Conservation (phyloP, 176 grass and related monocot species). For the Cenchrus purpureus region DNA sequence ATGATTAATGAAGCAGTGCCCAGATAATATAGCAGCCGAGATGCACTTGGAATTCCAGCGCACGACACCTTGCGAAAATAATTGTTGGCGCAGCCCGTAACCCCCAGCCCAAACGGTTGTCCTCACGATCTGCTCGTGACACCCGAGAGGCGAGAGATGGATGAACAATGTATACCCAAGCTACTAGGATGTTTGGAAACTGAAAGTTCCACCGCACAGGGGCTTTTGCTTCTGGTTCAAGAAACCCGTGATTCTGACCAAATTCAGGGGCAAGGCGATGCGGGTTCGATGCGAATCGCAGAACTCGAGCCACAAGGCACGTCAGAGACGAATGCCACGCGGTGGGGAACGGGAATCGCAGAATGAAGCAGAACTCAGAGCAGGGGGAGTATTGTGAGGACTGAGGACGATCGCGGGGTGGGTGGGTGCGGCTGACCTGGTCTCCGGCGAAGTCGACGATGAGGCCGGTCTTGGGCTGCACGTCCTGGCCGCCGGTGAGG, state of each 20-base stretch:
- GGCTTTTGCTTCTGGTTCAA: conserved; percentile 30
- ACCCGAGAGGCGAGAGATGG: not conserved
- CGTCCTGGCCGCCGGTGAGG: conserved; percentile 64
- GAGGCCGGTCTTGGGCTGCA: conserved; percentile 45
- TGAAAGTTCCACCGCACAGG: not conserved
- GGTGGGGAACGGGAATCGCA: not conserved
- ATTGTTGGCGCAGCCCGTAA: not conserved
- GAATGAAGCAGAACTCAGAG: not conserved
- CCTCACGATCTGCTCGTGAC: not conserved
- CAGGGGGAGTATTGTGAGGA: not conserved
- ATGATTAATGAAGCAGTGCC: conserved; percentile 4
- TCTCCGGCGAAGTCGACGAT: conserved; percentile 80
- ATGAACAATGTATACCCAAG: not conserved
- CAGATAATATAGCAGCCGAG: not conserved
- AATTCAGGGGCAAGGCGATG: not conserved
- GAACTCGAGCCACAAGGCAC: no score
- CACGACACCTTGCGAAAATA: conserved; percentile 23
- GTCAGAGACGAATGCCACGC: not conserved
- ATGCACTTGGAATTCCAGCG: conserved; percentile 16
- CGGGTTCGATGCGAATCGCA: not conserved
- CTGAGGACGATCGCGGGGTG: not conserved
- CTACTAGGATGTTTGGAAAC: not conserved
- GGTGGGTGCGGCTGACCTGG: conserved; percentile 47
- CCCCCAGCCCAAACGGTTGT: not conserved
- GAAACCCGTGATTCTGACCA: not conserved